Evolutionary conservation across 139 green algal species (phyloP), one percentile per base, ranked within the genome.

Genomic region (Tetratostichococcus sp.): DNA sequence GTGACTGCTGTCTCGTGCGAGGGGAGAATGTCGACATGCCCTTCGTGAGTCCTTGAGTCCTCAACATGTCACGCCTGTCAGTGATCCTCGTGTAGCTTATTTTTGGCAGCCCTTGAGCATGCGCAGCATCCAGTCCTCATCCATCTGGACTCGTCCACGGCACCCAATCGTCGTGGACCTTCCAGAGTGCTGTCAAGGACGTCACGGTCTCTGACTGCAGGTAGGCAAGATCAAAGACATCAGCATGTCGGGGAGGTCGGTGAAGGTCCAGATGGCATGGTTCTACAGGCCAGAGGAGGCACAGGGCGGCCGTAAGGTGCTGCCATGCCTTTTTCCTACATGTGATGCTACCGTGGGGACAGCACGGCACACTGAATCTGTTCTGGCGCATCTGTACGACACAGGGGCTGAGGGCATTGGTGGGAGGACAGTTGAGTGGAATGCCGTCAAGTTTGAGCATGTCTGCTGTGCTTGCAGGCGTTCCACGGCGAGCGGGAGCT

Each of bases 211-310:
- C n/a, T n/a, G n/a, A n/a, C n/a, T n/a, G 74, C 76, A 80, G 76
- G 67, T 80, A 17, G 67, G 69, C n/a, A 73, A 69, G 67, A 80
- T 80, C 69, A 42, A 76, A 42, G 57, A 75, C 5, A 71, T 76
- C 19, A 35, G 33, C 16, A 33, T n/a, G 28, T 71, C 71, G 50
- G 39, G 62, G n/a, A 59, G 30, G 32, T 26, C 67, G 26, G 30
- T 73, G 22, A 58, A 65, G 26, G 66, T 91, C 32, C 66, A 84
- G 33, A 77, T 92, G 33, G 80, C 74, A 8, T 96, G 91, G 91
- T 96, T 89, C 75, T 96, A 95, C 81, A 79, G 89, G 43, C 91
- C 92, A 67, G 89, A 95, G 80, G 91, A 97, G 74, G 80, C 82
- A 0, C 58, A 80, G 4, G 86, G 86, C 1, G 91, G 91, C 5